These are phyloP conservation scores for Backusella circina DNA, from an alignment of 192 early-diverging fungal genomes.

Conservation along the genomic window DNA sequence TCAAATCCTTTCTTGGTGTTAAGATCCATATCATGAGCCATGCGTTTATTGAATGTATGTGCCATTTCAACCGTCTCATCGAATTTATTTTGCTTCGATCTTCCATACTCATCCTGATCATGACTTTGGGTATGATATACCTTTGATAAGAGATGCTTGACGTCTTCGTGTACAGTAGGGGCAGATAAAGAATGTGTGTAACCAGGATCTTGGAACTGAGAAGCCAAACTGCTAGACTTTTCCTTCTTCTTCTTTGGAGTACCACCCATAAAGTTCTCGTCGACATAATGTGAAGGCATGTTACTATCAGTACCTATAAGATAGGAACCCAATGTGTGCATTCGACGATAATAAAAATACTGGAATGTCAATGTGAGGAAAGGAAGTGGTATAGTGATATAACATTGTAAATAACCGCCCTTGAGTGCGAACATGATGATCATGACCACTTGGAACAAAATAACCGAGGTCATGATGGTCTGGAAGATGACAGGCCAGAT, in stretches of 20 bases:
- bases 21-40: conserved; percentile 7
- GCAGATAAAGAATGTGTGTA: conserved; percentile 51
- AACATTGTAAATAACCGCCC: conserved; percentile 39
- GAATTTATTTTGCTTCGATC: neutral
- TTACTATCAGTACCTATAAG: conserved; percentile 23
- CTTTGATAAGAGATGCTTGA: conserved; percentile 60
- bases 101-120: neutral
- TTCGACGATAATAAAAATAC: conserved; percentile 38
- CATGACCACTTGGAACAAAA: conserved; percentile 69
- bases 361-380: conserved; percentile 54
- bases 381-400: conserved; percentile 59
- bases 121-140: conserved; percentile 53
- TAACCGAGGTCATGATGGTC: conserved; percentile 54
- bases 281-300: conserved; percentile 45
- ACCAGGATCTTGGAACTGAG: conserved; percentile 65
- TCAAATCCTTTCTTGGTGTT: conserved; percentile 2
- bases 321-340: conserved; percentile 19
- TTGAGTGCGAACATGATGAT: conserved; percentile 57
- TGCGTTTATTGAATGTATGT: neutral
- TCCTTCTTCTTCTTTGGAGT: neutral
- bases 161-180: conserved; percentile 64
- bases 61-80: conserved; percentile 6
- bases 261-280: conserved; percentile 18
- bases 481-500: conserved; percentile 73
- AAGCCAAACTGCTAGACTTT: conserved; percentile 29